Evolutionary conservation across 352 stramenopile species (phyloP).

Genomic region (Phytophthora cajani): DNA sequence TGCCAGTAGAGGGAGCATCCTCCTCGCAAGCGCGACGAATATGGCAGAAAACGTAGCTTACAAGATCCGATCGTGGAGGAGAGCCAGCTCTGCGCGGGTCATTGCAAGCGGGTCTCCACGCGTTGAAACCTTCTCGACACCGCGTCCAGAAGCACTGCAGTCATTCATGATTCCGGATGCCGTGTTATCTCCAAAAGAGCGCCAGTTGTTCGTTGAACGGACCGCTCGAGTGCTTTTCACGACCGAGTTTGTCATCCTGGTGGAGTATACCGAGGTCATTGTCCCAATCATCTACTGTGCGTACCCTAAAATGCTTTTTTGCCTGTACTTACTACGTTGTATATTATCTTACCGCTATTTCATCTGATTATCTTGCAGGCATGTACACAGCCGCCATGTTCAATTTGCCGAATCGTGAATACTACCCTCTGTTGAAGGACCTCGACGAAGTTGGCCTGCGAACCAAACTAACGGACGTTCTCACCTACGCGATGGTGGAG

Average conservation of each 20-base stretch:
- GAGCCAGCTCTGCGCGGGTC: background rate
- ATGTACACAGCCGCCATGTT: background rate
- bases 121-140: background rate
- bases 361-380: background rate
- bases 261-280: constrained; percentile 1
- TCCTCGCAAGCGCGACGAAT: background rate
- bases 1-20: background rate
- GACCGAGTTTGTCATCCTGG: constrained; percentile 6
- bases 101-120: background rate
- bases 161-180: background rate
- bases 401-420: background rate
- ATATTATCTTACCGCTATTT: background rate
- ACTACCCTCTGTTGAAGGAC: background rate
- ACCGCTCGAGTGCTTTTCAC: constrained; percentile 7
- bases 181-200: background rate
- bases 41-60: background rate
- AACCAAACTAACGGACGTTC: background rate
- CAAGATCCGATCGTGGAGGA: background rate
- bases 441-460: background rate
- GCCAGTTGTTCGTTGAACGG: background rate
- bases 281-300: background rate
- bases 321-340: background rate
- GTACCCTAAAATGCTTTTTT: background rate
- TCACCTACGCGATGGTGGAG: background rate
- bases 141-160: background rate